These are phyloP conservation scores for Yamadazyma akitaensis DNA, from an alignment of 805 yeast species.

Conservation along the genomic window DNA sequence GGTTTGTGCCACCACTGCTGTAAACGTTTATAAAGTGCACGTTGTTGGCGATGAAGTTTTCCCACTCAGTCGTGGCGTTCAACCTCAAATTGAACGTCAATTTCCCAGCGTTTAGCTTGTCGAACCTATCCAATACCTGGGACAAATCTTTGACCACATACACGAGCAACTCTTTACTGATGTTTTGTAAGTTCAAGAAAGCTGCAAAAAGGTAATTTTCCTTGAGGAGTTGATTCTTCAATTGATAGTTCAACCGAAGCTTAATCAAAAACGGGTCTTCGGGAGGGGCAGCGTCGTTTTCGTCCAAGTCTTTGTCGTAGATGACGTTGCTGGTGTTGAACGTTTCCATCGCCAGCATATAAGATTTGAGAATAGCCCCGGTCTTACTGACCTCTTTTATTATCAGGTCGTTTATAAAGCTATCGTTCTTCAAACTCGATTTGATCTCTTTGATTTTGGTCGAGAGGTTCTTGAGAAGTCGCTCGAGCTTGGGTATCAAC, in stretches of 20 bases:
- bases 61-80: slow-evolving; percentile 36
- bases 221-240: slow-evolving; percentile 38
- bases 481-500: slow-evolving; percentile 37
- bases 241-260: slow-evolving; percentile 36
- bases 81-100: slow-evolving; percentile 21
- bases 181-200: slow-evolving; percentile 39
- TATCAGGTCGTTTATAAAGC: slow-evolving; percentile 36
- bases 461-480: slow-evolving; percentile 30
- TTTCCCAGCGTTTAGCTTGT: slow-evolving; percentile 19
- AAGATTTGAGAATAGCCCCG: slow-evolving; percentile 45
- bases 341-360: slow-evolving; percentile 30
- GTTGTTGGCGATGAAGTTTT: slow-evolving; percentile 33
- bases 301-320: slow-evolving; percentile 15
- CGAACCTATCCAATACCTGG: slow-evolving; percentile 30
- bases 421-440: slow-evolving; percentile 37
- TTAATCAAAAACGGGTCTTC: slow-evolving; percentile 43
- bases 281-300: slow-evolving; percentile 13
- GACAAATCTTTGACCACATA: slow-evolving; percentile 38
- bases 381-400: slow-evolving; percentile 54
- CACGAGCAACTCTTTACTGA: slow-evolving; percentile 35
- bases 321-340: slow-evolving; percentile 28
- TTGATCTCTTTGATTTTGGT: slow-evolving; percentile 41
- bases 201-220: slow-evolving; percentile 43
- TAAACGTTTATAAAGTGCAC: slow-evolving; percentile 56
- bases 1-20: slow-evolving; percentile 40